Evolutionary conservation across 2,329 filamentous ascomycete species (phyloP), one percentile per base, ranked within the genome.

Genomic region (Amauroascus verrucosus): DNA sequence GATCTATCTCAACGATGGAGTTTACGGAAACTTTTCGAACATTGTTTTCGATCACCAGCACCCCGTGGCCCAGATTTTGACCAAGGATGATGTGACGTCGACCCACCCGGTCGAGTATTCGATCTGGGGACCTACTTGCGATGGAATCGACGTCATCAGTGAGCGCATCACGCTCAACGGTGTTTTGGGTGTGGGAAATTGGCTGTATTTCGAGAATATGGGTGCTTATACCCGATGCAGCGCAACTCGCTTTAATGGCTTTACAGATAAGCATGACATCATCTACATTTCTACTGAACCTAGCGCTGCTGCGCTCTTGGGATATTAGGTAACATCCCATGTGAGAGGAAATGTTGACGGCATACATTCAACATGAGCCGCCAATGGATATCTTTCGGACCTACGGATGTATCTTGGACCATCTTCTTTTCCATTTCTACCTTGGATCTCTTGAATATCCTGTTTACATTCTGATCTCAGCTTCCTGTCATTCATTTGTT

Each of bases 11-110:
- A 98, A 98, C 67, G 93, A 98, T 62, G 93, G 93, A 26, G 85
- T 97, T 51, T 98, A 98, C 66, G 93, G 93, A 64, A 97, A 97
- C 75, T 97, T 98, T 67, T 95, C 88, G 60, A 94, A 89, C 81
- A 97, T 97, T 78, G 95, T 97, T 77, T 98, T 96, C 69, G 93
- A 97, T 66, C 93, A 97, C 72, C 93, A 98, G 77, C 81, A 94
- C 64, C 93, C 93, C 1, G 73, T 86, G 44, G 88, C 91, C 53
- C 87, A 86, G 71, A 80, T 97, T 55, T 77, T 98, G 52, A 84
- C 82, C 60, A 75, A 56, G 70, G 77, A 58, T 73, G 75, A 56
- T 78, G 79, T 58, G 66, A 82, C 64, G 84, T 83, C 67, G 72
- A 76, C 58, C 54, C 73, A 59, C 64, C 72, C 62, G 74, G 78